A percentile compares a stretch with the other conserved stretches of the same genome.
Conservation (phyloP, 148 eudicot genomes). For the Diospyros kaki region DNA sequence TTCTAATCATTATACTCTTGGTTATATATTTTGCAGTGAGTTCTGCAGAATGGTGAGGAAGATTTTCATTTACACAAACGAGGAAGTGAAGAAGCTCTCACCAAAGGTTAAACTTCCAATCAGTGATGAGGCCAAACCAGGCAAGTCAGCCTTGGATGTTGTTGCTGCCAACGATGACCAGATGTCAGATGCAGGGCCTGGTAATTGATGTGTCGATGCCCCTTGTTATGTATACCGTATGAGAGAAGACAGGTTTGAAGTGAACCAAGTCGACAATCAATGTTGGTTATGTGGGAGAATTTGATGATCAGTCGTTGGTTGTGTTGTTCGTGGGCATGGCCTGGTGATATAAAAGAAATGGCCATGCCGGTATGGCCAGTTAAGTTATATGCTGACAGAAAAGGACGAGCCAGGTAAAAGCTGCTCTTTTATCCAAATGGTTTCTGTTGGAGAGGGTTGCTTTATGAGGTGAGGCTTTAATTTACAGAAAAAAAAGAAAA, state of each 20-base stretch:
- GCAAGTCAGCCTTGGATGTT: slow-evolving; percentile 30
- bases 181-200: slow-evolving; percentile 46
- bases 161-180: slow-evolving; percentile 56
- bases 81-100: slow-evolving; percentile 79
- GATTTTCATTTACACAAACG: slow-evolving; percentile 69
- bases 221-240: not conserved
- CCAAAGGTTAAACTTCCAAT: slow-evolving; percentile 62
- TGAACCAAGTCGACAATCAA: no score
- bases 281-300: not conserved
- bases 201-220: slow-evolving; percentile 21
- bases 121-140: slow-evolving; percentile 35
- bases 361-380: slow-evolving; percentile 10
- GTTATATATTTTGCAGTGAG: slow-evolving; percentile 44
- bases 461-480: not conserved
- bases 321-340: not conserved
- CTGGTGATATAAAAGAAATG: not conserved
- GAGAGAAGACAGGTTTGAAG: no score
- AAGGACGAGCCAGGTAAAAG: slow-evolving; percentile 1
- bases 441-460: not conserved
- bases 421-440: not conserved
- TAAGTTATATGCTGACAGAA: not conserved
- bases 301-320: not conserved
- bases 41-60: slow-evolving; percentile 88
- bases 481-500: not conserved
- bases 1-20: slow-evolving; percentile 1